Base-by-base conservation (phyloP, 768 basidiomycete genomes). In the Mycena olivaceomarginata region DNA sequence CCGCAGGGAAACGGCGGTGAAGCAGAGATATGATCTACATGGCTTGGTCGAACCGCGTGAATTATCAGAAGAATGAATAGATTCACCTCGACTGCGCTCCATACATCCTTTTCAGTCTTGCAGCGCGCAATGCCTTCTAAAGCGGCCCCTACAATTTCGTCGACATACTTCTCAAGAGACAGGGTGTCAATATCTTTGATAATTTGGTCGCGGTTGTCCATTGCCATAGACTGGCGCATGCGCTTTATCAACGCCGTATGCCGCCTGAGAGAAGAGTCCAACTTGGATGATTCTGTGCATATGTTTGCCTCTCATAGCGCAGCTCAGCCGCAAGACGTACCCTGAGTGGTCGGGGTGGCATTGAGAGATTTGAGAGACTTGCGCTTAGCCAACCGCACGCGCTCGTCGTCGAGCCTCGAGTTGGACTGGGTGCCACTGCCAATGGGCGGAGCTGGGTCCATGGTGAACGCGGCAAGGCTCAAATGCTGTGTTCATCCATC, bases 231-330 rank as follows among this genome's bases (percentile, higher is more conserved):
- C 82, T 95, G 96, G 62, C 95, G 93, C 81, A 99, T 94, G 60
- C 96, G 94, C 85, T 98, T 99, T 79, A 98, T 97, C 77, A 99
- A 91, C 8, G 97, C 96, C 2, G 97, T 99, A 85, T 99, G 98
- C 9, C 97, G 94, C 87, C 97, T 99, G 74, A 99, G 86, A 59
- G 98, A 99, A 4, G 98, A 97, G 85, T 99, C 98, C 31, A 97
- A 89, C 83, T 93, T 97, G 25, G 91, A 88, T 12, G 92, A 88
- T 83, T 94, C 96, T 97, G 80, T 48, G 51, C 48, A 41, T 63
- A 45, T 66, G 39, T 46, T 72, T 40, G 51, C 45, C 40, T 25
- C 53, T 2, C 7, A 25, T 43, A 22, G 46, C 15, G 18, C 40
- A 25, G 56, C 16, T 39, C 25, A 62, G 59, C 22, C 68, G 59